phyloP scores from a whole-genome alignment of 768 basidiomycete species.

The Phaeotremella skinneri region DNA sequence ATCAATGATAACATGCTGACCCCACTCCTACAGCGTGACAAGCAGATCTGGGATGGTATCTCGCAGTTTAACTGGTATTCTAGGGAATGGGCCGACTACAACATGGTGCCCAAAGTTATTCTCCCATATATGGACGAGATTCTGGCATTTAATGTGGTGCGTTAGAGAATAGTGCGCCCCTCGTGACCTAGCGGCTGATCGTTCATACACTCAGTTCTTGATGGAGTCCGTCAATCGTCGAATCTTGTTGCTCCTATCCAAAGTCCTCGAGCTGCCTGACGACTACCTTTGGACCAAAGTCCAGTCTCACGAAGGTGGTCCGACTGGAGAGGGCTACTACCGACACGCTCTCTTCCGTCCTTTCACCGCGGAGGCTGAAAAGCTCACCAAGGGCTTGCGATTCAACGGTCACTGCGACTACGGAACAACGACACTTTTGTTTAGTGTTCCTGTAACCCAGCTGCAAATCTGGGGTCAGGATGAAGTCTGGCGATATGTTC shows the following conservation, averaged over 20 bases:
- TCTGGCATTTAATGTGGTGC: conserved; percentile 18
- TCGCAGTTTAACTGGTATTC: conserved; percentile 35
- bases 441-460: conserved; percentile 27
- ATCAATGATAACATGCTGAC: neutral
- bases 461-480: conserved; percentile 29
- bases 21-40: neutral
- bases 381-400: conserved; percentile 16
- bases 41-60: conserved; percentile 18
- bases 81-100: conserved; percentile 13
- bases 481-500: conserved; percentile 28
- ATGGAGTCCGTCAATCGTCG: conserved; percentile 6
- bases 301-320: conserved; percentile 13
- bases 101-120: conserved; percentile 21
- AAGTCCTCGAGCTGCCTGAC: conserved; percentile 21
- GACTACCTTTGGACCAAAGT: conserved; percentile 19
- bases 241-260: conserved; percentile 14
- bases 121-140: conserved; percentile 37
- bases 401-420: conserved; percentile 36
- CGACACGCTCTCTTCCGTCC: conserved; percentile 10
- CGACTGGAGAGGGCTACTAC: conserved; percentile 11
- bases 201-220: neutral
- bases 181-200: neutral
- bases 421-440: conserved; percentile 21
- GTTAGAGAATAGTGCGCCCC: neutral
- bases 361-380: conserved; percentile 8